Evolutionary conservation across 805 yeast genomes (phyloP).

Genomic region (Metschnikowia reukaufii): DNA sequence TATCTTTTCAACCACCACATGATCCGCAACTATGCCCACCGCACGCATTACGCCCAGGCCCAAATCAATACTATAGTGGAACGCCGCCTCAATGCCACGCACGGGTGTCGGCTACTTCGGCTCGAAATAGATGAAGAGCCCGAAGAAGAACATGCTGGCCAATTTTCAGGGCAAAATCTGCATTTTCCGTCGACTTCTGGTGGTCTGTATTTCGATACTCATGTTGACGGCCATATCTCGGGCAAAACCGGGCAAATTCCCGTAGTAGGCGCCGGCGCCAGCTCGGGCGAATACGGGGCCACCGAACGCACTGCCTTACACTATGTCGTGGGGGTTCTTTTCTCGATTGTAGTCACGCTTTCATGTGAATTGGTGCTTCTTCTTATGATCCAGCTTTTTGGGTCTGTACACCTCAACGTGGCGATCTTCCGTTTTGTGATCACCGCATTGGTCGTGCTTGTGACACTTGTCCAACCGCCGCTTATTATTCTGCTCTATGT

Average conservation of each 20-base stretch:
- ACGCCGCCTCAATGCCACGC: constrained; percentile 18
- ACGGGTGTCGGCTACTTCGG: constrained; percentile 17
- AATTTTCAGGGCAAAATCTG: background rate
- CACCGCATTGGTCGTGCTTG: constrained; percentile 36
- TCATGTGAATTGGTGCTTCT: constrained; percentile 33
- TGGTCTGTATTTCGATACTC: no score
- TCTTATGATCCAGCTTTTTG: constrained; percentile 38
- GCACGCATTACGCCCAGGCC: constrained; percentile 19
- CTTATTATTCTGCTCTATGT: constrained; percentile 32
- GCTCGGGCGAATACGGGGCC: no score
- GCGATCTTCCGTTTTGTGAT: constrained; percentile 41
- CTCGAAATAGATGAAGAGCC: constrained; percentile 21
- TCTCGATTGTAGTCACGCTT: constrained; percentile 31
- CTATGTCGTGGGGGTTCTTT: constrained; percentile 26
- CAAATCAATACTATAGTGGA: constrained; percentile 28
- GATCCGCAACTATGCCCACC: constrained; percentile 26
- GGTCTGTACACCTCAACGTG: constrained; percentile 22
- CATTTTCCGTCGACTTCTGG: background rate
- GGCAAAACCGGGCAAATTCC: no score
- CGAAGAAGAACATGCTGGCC: background rate
- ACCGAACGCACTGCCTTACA: no score
- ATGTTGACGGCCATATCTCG: no score
- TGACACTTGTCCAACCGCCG: constrained; percentile 47
- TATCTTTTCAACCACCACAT: constrained; percentile 27
- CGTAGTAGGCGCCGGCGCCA: no score